Base-by-base conservation (phyloP, 176 grass and related monocot genomes). In the Oryza meridionalis region DNA sequence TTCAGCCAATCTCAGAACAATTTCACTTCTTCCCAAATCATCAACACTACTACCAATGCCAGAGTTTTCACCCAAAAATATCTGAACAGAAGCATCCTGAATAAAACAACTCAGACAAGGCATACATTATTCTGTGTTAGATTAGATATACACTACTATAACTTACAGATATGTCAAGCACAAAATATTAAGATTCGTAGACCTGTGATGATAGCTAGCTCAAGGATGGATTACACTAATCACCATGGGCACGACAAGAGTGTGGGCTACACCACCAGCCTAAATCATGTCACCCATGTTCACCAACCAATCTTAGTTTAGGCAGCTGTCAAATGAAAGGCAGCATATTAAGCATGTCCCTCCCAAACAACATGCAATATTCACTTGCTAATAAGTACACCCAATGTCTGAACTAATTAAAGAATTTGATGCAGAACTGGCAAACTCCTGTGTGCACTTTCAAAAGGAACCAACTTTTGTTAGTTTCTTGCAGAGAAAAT, bases 281-380 rank as follows among this genome's bases (percentile, higher is more conserved):
- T 70, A 87, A 86, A 86, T 83, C 84, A 90, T 87, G 80, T 84
- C 40, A 58, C 80, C 84, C 88, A 83, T 83, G 84, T 83, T 90
- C 69, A 40, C 49, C 75, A 80, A 62, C 80, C 84, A 79, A 83
- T 74, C 79, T 51, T 43, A 79, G 75, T 84, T 24, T 90, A 74
- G 50, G 44, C 44, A 75, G 51, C 75, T 86, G 75, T 67, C 73
- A 86, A 83, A 79, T 68, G 84, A 40, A 45, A 37, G 53, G 67
- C 81, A 83, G 49, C 88, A 76, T 87, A 33, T 19, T 53, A 75
- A 53, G 47, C 72, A 77, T 77, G 32, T 64, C 40, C 12, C 62
- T 77, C 11, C 24, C 17, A 59, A 37, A 58, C 19, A 58, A n/a
- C 53, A 62, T 62, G 58, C n/a, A 0, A 62, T 62, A 14, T 11